Conservation (phyloP, 768 basidiomycete species). For the Panaeolus papilionaceus region DNA sequence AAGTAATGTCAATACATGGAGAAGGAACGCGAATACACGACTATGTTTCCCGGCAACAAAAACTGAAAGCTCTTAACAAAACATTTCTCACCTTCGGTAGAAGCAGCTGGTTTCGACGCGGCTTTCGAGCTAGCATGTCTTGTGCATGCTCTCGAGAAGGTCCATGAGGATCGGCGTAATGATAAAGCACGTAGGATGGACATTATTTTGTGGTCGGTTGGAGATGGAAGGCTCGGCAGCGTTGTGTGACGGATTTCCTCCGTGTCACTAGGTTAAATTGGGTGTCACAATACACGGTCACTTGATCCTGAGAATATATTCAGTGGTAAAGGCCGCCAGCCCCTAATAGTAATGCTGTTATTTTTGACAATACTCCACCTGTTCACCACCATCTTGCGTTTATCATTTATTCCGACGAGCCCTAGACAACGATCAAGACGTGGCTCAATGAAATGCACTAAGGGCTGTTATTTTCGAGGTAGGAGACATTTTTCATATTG, state of each 20-base stretch:
- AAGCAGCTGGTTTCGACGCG: not conserved
- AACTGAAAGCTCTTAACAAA: not conserved
- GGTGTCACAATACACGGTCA: slow-evolving; percentile 4
- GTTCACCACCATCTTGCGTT: not conserved
- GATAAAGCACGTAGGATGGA: slow-evolving; percentile 5
- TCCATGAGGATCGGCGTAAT: slow-evolving; percentile 1
- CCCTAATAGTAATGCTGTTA: not conserved
- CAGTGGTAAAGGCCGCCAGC: not conserved
- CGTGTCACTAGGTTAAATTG: not conserved
- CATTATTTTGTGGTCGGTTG: slow-evolving; percentile 10
- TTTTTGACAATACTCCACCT: not conserved
- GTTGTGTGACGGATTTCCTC: not conserved
- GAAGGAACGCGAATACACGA: not conserved
- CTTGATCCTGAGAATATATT: not conserved
- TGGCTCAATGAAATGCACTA: not conserved
- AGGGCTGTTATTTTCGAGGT: not conserved
- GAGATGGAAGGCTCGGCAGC: slow-evolving; percentile 9
- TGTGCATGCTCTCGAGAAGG: not conserved
- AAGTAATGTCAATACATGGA: not conserved
- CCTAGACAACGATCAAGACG: not conserved
- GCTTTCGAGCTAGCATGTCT: not conserved
- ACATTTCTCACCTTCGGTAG: not conserved
- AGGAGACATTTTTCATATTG: not conserved
- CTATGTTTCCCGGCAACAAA: not conserved
- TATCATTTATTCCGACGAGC: not conserved